phyloP scores from a whole-genome alignment of 2,329 filamentous ascomycete genomes.

The Aspergillus spinulosporus region DNA sequence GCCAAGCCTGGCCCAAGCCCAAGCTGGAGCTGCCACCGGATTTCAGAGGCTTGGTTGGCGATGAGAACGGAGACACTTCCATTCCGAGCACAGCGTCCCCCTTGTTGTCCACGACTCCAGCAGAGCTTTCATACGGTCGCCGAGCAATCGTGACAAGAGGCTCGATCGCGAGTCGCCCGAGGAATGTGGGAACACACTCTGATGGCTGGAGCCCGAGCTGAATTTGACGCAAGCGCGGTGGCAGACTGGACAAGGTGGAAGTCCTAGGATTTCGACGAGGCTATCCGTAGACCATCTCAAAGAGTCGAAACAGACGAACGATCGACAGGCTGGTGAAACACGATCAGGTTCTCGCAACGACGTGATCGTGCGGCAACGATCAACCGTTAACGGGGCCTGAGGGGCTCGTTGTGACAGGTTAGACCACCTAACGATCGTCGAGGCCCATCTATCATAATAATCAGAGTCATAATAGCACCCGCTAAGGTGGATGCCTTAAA shows the following conservation, averaged over 20 bases:
- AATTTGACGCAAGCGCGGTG: not conserved
- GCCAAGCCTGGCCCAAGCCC: constrained; percentile 17
- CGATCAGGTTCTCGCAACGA: constrained; percentile 30
- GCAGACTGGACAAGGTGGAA: not conserved
- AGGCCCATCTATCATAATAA: constrained; percentile 8
- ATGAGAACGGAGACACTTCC: constrained; percentile 24
- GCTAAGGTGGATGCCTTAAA: not conserved
- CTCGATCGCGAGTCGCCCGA: not conserved
- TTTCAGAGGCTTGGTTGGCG: constrained; percentile 25
- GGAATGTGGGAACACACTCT: not conserved
- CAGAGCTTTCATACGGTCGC: constrained; percentile 3
- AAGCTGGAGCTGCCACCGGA: constrained; percentile 23
- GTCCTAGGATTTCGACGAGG: not conserved
- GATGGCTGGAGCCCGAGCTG: not conserved
- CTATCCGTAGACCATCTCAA: not conserved
- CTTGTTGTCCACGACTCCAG: not conserved
- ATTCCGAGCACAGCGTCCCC: constrained; percentile 16
- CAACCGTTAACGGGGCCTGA: constrained; percentile 39
- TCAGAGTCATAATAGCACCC: constrained; percentile 4
- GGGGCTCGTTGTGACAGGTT: constrained; percentile 37
- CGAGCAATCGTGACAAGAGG: constrained; percentile 3
- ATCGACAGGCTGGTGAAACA: constrained; percentile 4
- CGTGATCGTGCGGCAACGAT: constrained; percentile 36
- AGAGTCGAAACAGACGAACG: constrained; percentile 4
- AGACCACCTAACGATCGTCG: constrained; percentile 19